A percentile compares a stretch with the other conserved stretches of the same genome.
These are phyloP conservation scores for Sporothrix luriei DNA, from an alignment of 2,329 filamentous ascomycete species.

Conservation along the genomic window DNA sequence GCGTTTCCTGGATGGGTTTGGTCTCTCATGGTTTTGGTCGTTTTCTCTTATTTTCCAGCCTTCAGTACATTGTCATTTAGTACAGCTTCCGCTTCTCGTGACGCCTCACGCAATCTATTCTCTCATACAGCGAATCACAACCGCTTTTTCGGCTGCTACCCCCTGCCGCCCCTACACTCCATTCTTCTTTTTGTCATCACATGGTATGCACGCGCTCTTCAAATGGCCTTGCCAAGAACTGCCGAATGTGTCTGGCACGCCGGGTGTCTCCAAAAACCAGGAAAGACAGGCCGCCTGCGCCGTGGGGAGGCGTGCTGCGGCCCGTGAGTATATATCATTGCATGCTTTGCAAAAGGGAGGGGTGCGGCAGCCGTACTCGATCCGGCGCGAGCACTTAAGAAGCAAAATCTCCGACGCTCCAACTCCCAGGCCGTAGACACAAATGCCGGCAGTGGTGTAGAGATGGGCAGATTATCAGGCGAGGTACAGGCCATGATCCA, in stretches of 20 bases:
- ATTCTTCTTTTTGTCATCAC: not conserved
- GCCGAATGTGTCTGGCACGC: not conserved
- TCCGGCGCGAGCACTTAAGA: not conserved
- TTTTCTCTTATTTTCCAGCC: not conserved
- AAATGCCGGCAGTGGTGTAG: not conserved
- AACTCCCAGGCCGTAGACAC: not conserved
- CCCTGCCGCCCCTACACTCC: not conserved
- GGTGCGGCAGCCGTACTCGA: not conserved
- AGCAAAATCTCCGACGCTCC: not conserved
- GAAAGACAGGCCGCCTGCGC: not conserved
- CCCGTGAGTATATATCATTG: not conserved
- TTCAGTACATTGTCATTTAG: not conserved
- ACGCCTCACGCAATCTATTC: not conserved
- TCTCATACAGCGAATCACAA: conserved; percentile 16
- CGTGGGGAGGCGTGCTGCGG: not conserved
- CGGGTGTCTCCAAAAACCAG: not conserved
- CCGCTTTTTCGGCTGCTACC: not conserved
- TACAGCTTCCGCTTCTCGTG: not conserved
- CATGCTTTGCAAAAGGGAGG: not conserved
- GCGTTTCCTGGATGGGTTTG: not conserved
- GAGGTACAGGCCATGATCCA: conserved; percentile 8
- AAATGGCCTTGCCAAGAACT: conserved; percentile 8
- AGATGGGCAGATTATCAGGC: not conserved
- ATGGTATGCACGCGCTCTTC: not conserved
- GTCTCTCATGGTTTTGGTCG: not conserved